Evolutionary conservation across 805 yeast species (phyloP).

Genomic region (Debaryomyces maramus): DNA sequence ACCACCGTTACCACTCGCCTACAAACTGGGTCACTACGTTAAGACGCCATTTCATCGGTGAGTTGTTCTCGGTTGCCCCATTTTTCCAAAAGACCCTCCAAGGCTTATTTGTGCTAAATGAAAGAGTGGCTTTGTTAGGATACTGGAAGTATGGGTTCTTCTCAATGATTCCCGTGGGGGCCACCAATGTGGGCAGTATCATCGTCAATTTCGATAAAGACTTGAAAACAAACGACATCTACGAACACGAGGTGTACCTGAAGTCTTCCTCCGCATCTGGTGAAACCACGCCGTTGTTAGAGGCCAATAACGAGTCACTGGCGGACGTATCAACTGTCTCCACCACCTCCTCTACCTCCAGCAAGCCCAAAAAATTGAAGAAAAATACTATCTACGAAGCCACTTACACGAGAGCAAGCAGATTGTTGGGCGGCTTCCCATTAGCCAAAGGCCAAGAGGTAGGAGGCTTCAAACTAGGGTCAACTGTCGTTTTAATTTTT

Average conservation of each 20-base stretch:
- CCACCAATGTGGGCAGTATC: conserved; percentile 97
- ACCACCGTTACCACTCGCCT: conserved; percentile 96
- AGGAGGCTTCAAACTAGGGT: conserved; percentile 96
- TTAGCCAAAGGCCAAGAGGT: conserved; percentile 88
- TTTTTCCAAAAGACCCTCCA: conserved; percentile 86
- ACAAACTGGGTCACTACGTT: conserved; percentile 92
- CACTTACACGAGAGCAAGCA: conserved; percentile 77
- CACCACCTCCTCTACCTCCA: conserved; percentile 8
- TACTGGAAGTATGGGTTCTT: conserved; percentile 97
- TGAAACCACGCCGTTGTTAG: conserved; percentile 35
- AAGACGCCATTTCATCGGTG: conserved; percentile 95
- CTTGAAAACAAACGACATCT: conserved; percentile 76
- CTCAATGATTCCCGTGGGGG: conserved; percentile 99
- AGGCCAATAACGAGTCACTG: conserved; percentile 7
- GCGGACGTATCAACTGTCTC: conserved; percentile 15
- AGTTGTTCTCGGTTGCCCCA: conserved; percentile 93
- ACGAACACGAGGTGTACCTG: conserved; percentile 48
- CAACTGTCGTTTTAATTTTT: conserved; percentile 94
- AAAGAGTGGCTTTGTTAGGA: conserved; percentile 92
- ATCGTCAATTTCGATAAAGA: conserved; percentile 89
- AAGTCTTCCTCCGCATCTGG: conserved; percentile 15
- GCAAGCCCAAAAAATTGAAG: conserved; percentile 43
- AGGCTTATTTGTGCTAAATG: conserved; percentile 87
- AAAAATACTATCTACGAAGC: conserved; percentile 93
- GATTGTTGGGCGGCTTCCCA: conserved; percentile 81